phyloP scores from a whole-genome alignment of 2,329 filamentous ascomycete species.

The Ceratocystis ficicola region DNA sequence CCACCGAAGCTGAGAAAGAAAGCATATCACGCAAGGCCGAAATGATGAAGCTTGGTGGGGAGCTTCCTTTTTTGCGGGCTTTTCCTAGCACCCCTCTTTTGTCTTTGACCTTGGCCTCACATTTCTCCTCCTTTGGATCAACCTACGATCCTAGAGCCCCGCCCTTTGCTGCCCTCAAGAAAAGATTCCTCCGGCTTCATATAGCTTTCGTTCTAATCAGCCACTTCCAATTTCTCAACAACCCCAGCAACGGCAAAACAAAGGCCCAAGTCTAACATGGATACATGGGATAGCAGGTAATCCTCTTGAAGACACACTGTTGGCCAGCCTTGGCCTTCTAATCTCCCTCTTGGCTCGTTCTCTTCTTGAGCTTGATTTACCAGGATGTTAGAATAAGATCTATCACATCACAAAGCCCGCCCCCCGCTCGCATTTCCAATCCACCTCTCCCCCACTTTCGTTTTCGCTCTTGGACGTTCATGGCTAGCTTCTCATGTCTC shows the following conservation, averaged over 20 bases:
- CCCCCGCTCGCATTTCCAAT: not conserved
- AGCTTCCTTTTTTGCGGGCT: not conserved
- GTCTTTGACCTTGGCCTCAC: not conserved
- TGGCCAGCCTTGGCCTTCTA: not conserved
- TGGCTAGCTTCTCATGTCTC: not conserved
- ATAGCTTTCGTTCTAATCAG: not conserved
- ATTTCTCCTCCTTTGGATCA: not conserved
- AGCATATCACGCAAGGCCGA: not conserved
- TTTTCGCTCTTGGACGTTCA: not conserved
- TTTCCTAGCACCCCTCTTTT: constrained; percentile 1
- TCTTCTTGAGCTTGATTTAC: constrained; percentile 2
- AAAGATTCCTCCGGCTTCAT: not conserved
- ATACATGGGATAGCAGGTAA: not conserved
- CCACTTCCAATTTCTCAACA: not conserved
- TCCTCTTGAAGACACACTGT: not conserved
- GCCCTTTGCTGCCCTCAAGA: not conserved
- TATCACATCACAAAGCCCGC: constrained; percentile 4
- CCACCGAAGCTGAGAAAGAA: not conserved
- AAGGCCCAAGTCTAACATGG: not conserved
- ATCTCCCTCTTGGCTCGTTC: constrained; percentile 8
- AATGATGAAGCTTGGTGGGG: not conserved
- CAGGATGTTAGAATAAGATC: not conserved
- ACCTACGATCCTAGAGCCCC: constrained; percentile 7
- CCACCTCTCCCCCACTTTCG: not conserved
- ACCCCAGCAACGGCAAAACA: not conserved